These are phyloP conservation scores for Colletotrichum sp. DNA, from an alignment of 2,329 filamentous ascomycete genomes.

Conservation along the genomic window DNA sequence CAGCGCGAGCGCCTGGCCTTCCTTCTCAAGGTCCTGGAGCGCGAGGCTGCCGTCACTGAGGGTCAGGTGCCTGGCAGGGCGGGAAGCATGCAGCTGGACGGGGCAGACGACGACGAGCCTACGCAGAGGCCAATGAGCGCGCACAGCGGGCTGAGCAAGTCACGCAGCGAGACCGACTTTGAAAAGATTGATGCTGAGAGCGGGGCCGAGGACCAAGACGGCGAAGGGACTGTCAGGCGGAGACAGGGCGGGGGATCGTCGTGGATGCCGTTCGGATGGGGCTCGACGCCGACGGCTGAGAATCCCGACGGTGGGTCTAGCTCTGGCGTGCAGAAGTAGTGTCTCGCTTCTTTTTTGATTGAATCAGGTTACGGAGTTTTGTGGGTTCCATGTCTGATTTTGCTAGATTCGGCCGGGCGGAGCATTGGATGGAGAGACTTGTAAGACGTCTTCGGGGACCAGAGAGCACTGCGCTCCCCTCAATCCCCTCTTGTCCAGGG, in stretches of 20 bases:
- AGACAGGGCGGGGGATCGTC: constrained; percentile 37
- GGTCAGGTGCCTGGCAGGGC: constrained; percentile 27
- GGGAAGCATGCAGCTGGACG: constrained; percentile 20
- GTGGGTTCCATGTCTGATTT: constrained; percentile 17
- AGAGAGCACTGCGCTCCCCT: constrained; percentile 13
- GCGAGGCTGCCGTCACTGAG: constrained; percentile 72
- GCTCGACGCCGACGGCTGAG: constrained; percentile 22
- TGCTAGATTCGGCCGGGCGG: constrained; percentile 3
- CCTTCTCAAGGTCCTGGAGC: constrained; percentile 78
- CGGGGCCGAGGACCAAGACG: constrained; percentile 48
- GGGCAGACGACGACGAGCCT: constrained; percentile 16
- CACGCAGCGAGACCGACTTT: constrained; percentile 86
- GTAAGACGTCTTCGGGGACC: constrained; percentile 15
- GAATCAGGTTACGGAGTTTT: constrained; percentile 27
- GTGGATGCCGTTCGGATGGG: constrained; percentile 58
- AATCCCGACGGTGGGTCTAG: constrained; percentile 32
- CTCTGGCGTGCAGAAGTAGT: constrained; percentile 42
- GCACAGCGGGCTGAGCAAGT: constrained; percentile 73
- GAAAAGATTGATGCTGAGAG: constrained; percentile 85
- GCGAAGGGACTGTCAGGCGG: constrained; percentile 44
- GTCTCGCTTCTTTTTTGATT: neutral
- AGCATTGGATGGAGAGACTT: constrained; percentile 15
- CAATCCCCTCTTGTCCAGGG: neutral
- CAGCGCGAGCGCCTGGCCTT: constrained; percentile 80
- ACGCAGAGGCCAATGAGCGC: constrained; percentile 51